Evolutionary conservation across 2,329 filamentous ascomycete species (phyloP).

Genomic region (Setomelanomma holmii): DNA sequence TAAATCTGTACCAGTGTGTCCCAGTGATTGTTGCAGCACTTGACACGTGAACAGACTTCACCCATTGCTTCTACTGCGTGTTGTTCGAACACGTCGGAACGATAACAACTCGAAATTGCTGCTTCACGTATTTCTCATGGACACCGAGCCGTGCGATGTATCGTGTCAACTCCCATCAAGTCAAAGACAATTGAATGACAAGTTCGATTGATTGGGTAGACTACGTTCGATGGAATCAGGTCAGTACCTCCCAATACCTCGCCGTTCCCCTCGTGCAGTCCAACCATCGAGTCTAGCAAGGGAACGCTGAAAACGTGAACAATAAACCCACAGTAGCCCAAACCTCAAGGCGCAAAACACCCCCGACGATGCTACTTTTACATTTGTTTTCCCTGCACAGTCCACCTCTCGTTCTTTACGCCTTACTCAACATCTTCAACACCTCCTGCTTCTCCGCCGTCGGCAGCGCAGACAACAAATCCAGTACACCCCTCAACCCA

Average conservation of each 20-base stretch:
- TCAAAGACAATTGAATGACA: no score
- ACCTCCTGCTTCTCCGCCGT: constrained; percentile 87
- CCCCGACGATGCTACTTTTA: background rate
- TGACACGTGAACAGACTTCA: no score
- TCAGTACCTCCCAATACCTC: background rate
- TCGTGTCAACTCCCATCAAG: no score
- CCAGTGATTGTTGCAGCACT: no score
- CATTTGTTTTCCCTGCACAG: background rate
- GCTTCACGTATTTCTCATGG: no score
- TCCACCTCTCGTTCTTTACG: constrained; percentile 29
- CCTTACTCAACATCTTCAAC: constrained; percentile 62
- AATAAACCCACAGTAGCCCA: background rate
- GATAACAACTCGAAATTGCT: no score
- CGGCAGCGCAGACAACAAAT: constrained; percentile 85
- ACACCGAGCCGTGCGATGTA: no score
- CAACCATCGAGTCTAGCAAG: background rate
- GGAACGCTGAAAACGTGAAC: background rate
- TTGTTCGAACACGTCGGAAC: no score
- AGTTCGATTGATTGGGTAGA: background rate
- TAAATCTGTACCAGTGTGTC: no score
- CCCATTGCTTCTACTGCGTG: no score
- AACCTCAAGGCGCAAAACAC: background rate
- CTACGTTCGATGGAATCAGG: background rate
- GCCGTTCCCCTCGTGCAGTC: background rate
- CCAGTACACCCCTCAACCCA: constrained; percentile 83